A percentile compares a stretch with the other conserved stretches of the same genome.
These are phyloP conservation scores for Chrysoporthe cubensis DNA, from an alignment of 2,329 filamentous ascomycete genomes.

Conservation along the genomic window DNA sequence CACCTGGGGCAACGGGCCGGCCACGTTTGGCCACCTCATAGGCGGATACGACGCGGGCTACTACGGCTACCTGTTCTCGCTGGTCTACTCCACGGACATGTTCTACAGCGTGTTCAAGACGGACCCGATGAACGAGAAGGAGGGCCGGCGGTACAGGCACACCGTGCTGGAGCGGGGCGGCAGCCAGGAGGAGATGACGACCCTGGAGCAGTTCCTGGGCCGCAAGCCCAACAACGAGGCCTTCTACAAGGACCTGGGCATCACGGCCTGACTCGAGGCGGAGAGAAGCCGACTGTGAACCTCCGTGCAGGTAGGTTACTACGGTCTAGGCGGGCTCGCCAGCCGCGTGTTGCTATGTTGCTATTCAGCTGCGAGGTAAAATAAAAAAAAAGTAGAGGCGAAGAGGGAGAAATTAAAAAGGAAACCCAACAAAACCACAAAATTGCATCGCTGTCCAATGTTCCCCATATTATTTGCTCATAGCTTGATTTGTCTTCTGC, in stretches of 20 bases:
- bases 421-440: not conserved
- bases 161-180: conserved; percentile 79
- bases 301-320: too few relatives aligned
- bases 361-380: too few relatives aligned
- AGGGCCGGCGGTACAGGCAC: conserved; percentile 77
- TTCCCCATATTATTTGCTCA: not conserved
- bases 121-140: conserved; percentile 75
- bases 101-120: conserved; percentile 79
- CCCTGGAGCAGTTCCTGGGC: conserved; percentile 77
- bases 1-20: conserved; percentile 77
- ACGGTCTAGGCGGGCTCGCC: too few relatives aligned
- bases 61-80: conserved; percentile 74
- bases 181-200: conserved; percentile 79
- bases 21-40: conserved; percentile 81
- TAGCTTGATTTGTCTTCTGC: not conserved
- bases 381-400: not conserved
- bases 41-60: conserved; percentile 86
- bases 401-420: not conserved
- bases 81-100: conserved; percentile 86
- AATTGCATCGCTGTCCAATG: not conserved
- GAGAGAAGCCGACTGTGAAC: conserved; percentile 18
- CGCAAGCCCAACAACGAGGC: conserved; percentile 76
- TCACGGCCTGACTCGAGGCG: conserved; percentile 35
- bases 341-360: too few relatives aligned
- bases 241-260: conserved; percentile 78